Evolutionary conservation across 306 rosid genomes (phyloP).

Genomic region (Vigna unguiculata): DNA sequence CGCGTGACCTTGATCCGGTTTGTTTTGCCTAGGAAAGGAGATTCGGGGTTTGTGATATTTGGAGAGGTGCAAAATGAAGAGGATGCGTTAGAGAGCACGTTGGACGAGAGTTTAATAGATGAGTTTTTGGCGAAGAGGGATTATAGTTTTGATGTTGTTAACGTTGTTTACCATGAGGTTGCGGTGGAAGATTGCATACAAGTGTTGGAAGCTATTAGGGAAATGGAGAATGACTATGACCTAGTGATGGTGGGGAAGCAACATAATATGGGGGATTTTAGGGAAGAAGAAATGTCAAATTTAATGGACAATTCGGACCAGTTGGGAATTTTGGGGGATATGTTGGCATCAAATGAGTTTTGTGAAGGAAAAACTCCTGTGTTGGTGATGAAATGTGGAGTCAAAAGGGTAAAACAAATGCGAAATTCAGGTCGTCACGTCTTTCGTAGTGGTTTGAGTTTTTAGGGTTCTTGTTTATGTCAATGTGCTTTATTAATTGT

Average conservation of each 20-base stretch:
- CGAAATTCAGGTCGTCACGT: neutral
- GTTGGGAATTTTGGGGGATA: conserved; percentile 61
- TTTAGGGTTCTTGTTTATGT: neutral
- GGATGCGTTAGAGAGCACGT: conserved; percentile 11
- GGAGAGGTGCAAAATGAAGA: neutral
- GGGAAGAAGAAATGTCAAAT: conserved; percentile 49
- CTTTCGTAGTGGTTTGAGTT: neutral
- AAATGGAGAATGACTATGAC: conserved; percentile 34
- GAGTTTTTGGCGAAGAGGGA: conserved; percentile 50
- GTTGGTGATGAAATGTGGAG: conserved; percentile 56
- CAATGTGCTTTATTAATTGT: too few relatives aligned
- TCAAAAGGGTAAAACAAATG: neutral
- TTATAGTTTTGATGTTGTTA: neutral
- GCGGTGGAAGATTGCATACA: conserved; percentile 49
- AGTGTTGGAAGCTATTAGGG: conserved; percentile 38
- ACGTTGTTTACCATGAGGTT: conserved; percentile 38
- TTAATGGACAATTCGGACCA: conserved; percentile 56
- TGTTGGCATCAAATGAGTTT: conserved; percentile 58
- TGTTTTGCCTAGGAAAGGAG: neutral
- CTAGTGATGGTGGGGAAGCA: conserved; percentile 60
- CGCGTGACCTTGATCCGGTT: conserved; percentile 40
- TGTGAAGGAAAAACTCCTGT: conserved; percentile 49
- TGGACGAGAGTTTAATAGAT: conserved; percentile 54
- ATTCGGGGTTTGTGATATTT: neutral
- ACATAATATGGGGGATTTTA: conserved; percentile 3